These are phyloP conservation scores for Neophaeococcomyces mojaviensis DNA, from an alignment of 2,329 filamentous ascomycete genomes.

Conservation along the genomic window DNA sequence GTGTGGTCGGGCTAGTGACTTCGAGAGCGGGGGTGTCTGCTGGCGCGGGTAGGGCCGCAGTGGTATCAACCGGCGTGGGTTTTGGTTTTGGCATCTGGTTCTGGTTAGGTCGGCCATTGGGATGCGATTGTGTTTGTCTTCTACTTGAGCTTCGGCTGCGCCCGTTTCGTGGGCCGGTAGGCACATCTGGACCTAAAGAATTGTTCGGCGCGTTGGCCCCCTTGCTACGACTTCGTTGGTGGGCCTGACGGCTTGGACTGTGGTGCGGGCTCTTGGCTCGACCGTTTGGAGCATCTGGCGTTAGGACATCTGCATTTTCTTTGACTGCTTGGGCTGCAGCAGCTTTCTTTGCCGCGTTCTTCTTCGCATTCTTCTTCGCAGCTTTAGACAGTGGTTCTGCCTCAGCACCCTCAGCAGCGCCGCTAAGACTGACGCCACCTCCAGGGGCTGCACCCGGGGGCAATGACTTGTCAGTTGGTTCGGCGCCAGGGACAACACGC, in stretches of 20 bases:
- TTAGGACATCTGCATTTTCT: slow-evolving; percentile 23
- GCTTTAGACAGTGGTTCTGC: slow-evolving; percentile 70
- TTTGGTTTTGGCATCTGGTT: slow-evolving; percentile 28
- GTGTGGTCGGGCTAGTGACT: slow-evolving; percentile 25
- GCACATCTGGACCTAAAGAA: slow-evolving; percentile 16
- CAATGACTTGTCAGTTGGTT: slow-evolving; percentile 54
- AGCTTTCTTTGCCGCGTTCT: slow-evolving; percentile 84
- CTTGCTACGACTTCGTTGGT: slow-evolving; percentile 48
- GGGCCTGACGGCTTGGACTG: slow-evolving; percentile 37
- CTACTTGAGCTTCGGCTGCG: slow-evolving; percentile 25
- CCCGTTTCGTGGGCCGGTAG: slow-evolving; percentile 18
- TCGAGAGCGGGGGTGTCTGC: slow-evolving; percentile 24
- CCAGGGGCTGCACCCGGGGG: slow-evolving; percentile 63
- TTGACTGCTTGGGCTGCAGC: slow-evolving; percentile 68
- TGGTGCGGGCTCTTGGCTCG: slow-evolving; percentile 23
- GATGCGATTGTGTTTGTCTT: slow-evolving; percentile 20
- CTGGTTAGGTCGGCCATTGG: slow-evolving; percentile 33
- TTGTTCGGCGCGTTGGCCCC: slow-evolving; percentile 12
- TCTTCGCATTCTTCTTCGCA: slow-evolving; percentile 96
- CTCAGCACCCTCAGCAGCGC: slow-evolving; percentile 54
- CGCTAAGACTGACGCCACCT: slow-evolving; percentile 58
- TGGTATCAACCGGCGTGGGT: slow-evolving; percentile 21
- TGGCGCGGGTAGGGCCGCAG: slow-evolving; percentile 28
- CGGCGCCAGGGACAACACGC: slow-evolving; percentile 79
- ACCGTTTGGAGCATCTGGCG: slow-evolving; percentile 18